A percentile compares a stretch with the other conserved stretches of the same genome.
Evolutionary conservation across 1,284 basidiomycete species (phyloP).

Genomic region (Sparassis latifolia): DNA sequence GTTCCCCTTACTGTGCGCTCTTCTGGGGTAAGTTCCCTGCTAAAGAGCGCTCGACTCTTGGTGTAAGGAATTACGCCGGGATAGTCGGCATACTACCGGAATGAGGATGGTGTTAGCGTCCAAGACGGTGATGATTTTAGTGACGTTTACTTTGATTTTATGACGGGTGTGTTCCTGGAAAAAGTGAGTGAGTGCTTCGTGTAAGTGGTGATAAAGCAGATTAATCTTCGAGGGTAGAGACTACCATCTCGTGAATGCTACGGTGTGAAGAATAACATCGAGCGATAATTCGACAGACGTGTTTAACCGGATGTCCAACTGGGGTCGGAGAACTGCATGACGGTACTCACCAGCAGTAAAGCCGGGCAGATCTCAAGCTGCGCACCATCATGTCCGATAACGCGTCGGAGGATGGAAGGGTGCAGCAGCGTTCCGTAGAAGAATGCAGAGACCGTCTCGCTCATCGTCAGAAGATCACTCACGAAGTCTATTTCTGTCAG

Average conservation of each 20-base stretch:
- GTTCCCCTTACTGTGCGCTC: conserved; percentile 63
- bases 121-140: too few relatives aligned
- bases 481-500: too few relatives aligned
- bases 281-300: too few relatives aligned
- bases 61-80: conserved; percentile 66
- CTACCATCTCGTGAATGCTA: too few relatives aligned
- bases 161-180: conserved; percentile 74
- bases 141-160: conserved; percentile 38
- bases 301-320: too few relatives aligned
- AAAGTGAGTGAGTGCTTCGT: background rate
- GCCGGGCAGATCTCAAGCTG: conserved; percentile 42
- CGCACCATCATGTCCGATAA: conserved; percentile 40
- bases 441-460: conserved; percentile 45
- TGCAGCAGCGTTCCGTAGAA: conserved; percentile 78
- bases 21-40: conserved; percentile 37
- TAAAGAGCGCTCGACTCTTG: conserved; percentile 38
- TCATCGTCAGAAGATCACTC: too few relatives aligned
- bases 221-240: too few relatives aligned
- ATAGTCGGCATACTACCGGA: conserved; percentile 61
- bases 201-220: background rate
- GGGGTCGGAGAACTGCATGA: too few relatives aligned
- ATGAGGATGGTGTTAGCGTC: too few relatives aligned
- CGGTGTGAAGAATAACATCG: too few relatives aligned
- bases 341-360: conserved; percentile 34
- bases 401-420: conserved; percentile 45